These are phyloP conservation scores for Mycena alexandri DNA, from an alignment of 768 basidiomycete genomes.

Conservation along the genomic window DNA sequence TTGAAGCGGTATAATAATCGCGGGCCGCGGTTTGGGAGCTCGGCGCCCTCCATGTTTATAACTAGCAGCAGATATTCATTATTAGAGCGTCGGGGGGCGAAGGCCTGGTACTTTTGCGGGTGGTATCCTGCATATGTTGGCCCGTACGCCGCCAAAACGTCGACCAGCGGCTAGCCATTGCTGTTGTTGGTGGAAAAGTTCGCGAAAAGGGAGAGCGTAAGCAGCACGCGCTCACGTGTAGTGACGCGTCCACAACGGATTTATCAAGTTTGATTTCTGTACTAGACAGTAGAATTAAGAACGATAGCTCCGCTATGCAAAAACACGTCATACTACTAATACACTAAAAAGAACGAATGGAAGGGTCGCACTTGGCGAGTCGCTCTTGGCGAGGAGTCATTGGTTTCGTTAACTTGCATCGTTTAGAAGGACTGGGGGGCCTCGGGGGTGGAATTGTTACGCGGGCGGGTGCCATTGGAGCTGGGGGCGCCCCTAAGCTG, in stretches of 20 bases:
- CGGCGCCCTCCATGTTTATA: slow-evolving; percentile 82
- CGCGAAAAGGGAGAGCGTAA: not conserved
- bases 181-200: not conserved
- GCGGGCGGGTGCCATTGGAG: not conserved
- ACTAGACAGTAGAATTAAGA: slow-evolving; percentile 14
- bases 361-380: slow-evolving; percentile 6
- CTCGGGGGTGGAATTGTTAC: slow-evolving; percentile 26
- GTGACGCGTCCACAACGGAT: not conserved
- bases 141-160: slow-evolving; percentile 35
- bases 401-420: slow-evolving; percentile 19
- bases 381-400: slow-evolving; percentile 28
- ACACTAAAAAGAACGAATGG: slow-evolving; percentile 33
- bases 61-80: slow-evolving; percentile 55
- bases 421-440: slow-evolving; percentile 20
- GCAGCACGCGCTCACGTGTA: slow-evolving; percentile 11
- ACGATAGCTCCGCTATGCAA: slow-evolving; percentile 29
- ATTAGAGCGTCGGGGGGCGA: slow-evolving; percentile 10
- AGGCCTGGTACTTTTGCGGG: slow-evolving; percentile 22
- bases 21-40: slow-evolving; percentile 71
- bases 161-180: slow-evolving; percentile 33
- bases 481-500: not conserved
- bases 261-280: not conserved
- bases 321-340: slow-evolving; percentile 18
- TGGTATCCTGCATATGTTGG: slow-evolving; percentile 21
- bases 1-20: slow-evolving; percentile 77